These are phyloP conservation scores for Aurantiochytrium sp. DNA, from an alignment of 108 stramenopile genomes.

Conservation along the genomic window DNA sequence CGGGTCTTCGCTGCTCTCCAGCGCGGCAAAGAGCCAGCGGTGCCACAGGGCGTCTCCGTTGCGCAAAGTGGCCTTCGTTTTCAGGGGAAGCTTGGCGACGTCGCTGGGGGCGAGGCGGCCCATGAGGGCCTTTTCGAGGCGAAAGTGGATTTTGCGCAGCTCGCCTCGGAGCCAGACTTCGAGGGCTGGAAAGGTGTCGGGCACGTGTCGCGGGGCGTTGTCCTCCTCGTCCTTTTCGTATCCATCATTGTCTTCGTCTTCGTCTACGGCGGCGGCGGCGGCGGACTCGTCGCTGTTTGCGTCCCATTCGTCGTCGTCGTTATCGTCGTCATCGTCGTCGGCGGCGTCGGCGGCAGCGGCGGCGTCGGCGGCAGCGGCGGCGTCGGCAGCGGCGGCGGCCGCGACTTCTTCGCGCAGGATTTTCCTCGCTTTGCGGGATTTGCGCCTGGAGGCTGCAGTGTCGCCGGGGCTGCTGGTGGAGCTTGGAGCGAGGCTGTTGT, in stretches of 20 bases:
- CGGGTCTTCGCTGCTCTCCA: not conserved
- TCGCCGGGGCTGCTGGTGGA: too few relatives aligned
- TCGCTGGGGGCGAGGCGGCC: not conserved
- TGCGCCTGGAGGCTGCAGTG: too few relatives aligned
- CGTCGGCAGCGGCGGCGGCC: not conserved
- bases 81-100: not conserved
- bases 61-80: not conserved
- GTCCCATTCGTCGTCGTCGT: not conserved
- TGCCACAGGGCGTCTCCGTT: conserved; percentile 15
- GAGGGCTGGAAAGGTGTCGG: not conserved
- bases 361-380: not conserved
- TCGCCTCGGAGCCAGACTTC: not conserved
- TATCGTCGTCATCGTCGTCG: not conserved
- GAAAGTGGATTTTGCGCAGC: not conserved
- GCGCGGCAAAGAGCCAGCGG: not conserved
- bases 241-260: too few relatives aligned
- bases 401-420: too few relatives aligned
- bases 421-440: too few relatives aligned
- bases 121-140: not conserved
- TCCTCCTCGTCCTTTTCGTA: too few relatives aligned
- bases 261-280: too few relatives aligned
- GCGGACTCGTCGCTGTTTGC: not conserved
- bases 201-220: too few relatives aligned
- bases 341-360: not conserved
- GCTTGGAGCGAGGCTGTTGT: too few relatives aligned